Evolutionary conservation across 2,329 filamentous ascomycete species (phyloP), one percentile per base, ranked within the genome.

Genomic region (Paraconiothyrium brasiliense): DNA sequence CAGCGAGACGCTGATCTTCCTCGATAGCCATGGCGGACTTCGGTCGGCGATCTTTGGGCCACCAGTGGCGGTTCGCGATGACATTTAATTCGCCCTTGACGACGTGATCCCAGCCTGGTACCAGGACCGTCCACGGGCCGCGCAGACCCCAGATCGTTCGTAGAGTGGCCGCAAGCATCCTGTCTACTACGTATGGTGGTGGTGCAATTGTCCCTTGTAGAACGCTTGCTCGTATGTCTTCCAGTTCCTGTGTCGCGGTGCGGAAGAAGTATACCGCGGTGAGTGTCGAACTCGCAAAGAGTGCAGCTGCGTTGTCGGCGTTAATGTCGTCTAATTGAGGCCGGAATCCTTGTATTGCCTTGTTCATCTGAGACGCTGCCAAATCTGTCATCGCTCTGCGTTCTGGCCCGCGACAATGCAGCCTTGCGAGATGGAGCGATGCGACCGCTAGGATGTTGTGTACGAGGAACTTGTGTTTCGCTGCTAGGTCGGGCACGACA

Each of bases 381-480:
- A 75, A 49, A 1, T 67, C 65, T 24, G 69, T 70, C 71, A 77
- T 75, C 5, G 59, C 65, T 16, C 54, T 52, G 8, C 43, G 52
- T 35, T 72, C 68, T 2, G 55, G 62, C 11, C 60, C 55, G 5
- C 30, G 46, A 16, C 70, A 68, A 55, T 81, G 76, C 4, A 81
- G 64, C 34, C 79, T 78, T 13, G 77, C 79, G 10, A 83, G 68
- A 59, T 84, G 83, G 30, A 84, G 72, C 2, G 81, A 81, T 13
- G 82, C 77, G 14, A 84, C 69, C 1, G 82, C 80, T 0, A 84
- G 70, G 6, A 84, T 75, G 46, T 79, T 79, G 61, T 83, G 80
- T 9, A 84, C 68, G 8, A 84, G 71, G 51, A 80, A 84, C 2
- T 79, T 72, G 60, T 82, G 78, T 1, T 75, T 72, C 11, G 79